Conservation (phyloP, 2,329 filamentous ascomycete species). For the Lomentospora prolificans region DNA sequence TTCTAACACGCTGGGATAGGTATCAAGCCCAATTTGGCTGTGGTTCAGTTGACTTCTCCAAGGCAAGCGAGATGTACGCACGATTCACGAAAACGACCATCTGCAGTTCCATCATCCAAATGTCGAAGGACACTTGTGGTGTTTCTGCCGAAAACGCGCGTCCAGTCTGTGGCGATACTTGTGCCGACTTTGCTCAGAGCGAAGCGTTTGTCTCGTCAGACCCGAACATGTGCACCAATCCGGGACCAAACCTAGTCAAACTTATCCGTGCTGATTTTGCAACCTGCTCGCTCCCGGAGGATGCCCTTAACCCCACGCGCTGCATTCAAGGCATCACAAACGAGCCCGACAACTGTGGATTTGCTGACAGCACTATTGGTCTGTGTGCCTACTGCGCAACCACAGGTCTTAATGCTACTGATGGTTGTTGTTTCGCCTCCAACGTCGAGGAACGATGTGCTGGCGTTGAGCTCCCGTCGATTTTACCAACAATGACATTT, state of each 20-base stretch:
- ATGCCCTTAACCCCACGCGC: conserved; percentile 58
- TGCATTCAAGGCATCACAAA: conserved; percentile 74
- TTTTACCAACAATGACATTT: conserved; percentile 59
- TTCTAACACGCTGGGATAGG: conserved; percentile 34
- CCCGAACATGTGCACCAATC: conserved; percentile 58
- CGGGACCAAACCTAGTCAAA: conserved; percentile 53
- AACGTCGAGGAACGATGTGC: conserved; percentile 64
- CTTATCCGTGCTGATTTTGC: conserved; percentile 89
- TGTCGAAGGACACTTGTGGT: conserved; percentile 62
- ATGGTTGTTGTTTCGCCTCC: conserved; percentile 86
- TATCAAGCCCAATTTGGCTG: conserved; percentile 79
- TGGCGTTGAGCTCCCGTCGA: conserved; percentile 67
- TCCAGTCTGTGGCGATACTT: conserved; percentile 83
- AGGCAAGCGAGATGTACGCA: conserved; percentile 77
- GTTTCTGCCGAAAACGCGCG: conserved; percentile 53
- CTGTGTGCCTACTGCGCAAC: conserved; percentile 80
- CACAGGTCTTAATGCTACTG: conserved; percentile 82
- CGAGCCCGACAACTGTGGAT: conserved; percentile 82
- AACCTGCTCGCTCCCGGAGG: conserved; percentile 74
- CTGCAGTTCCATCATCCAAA: conserved; percentile 90
- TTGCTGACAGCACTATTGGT: conserved; percentile 57
- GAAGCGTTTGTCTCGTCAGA: conserved; percentile 78
- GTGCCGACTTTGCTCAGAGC: conserved; percentile 77
- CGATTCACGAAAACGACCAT: conserved; percentile 86
- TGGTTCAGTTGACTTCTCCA: conserved; percentile 61